phyloP scores from a whole-genome alignment of 2,329 filamentous ascomycete genomes.

The Hortaea werneckii region DNA sequence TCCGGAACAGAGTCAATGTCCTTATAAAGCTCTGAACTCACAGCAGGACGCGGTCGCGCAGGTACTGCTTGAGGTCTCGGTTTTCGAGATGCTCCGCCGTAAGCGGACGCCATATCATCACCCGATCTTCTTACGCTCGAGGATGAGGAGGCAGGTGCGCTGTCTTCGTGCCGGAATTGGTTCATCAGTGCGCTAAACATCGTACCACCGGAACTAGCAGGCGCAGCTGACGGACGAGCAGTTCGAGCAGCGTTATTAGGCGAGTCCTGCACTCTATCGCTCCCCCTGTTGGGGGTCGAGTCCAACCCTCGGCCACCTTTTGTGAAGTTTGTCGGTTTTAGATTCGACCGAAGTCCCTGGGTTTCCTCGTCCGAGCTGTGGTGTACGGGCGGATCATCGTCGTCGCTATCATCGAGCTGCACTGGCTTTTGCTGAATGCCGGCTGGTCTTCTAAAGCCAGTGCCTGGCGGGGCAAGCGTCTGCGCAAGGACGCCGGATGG shows the following conservation, averaged over 20 bases:
- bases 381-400: constrained; percentile 36
- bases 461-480: constrained; percentile 66
- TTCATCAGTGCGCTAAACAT: constrained; percentile 16
- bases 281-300: constrained; percentile 20
- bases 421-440: constrained; percentile 14
- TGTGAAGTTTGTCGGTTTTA: constrained; percentile 50
- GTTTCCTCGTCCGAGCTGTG: constrained; percentile 21
- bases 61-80: constrained; percentile 9
- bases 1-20: constrained; percentile 43
- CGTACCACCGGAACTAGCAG: constrained; percentile 4
- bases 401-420: constrained; percentile 29
- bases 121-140: neutral
- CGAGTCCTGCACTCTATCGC: constrained; percentile 16
- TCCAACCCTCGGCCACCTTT: constrained; percentile 28
- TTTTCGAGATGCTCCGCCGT: constrained; percentile 20
- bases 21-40: constrained; percentile 25
- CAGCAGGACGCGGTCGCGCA: neutral
- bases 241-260: constrained; percentile 8
- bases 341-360: constrained; percentile 42
- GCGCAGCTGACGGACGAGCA: neutral
- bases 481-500: constrained; percentile 40
- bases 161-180: constrained; percentile 14
- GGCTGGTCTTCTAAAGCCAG: constrained; percentile 48
- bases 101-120: constrained; percentile 36
- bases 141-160: neutral